These are phyloP conservation scores for Beauveria pseudobassiana DNA, from an alignment of 2,329 filamentous ascomycete genomes.

Conservation along the genomic window DNA sequence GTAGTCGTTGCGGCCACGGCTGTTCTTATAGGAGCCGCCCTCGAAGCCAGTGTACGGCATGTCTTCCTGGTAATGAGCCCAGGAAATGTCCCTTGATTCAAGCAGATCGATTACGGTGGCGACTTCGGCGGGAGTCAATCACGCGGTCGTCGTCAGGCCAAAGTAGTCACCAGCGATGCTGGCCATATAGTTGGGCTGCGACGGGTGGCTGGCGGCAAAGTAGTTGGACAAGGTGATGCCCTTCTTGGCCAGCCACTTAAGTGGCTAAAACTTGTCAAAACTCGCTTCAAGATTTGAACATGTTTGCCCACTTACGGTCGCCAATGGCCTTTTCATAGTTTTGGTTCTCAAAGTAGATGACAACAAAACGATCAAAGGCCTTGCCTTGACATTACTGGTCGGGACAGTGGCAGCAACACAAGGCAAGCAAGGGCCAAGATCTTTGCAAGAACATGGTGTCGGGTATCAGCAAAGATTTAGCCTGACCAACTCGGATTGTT, in stretches of 20 bases:
- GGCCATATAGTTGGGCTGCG: conserved; percentile 62
- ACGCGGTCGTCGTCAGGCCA: conserved; percentile 55
- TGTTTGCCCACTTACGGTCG: conserved; percentile 42
- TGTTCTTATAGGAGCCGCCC: conserved; percentile 54
- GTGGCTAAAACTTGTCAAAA: conserved; percentile 15
- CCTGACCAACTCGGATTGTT: neutral
- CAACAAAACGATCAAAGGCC: conserved; percentile 63
- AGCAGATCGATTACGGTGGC: conserved; percentile 61
- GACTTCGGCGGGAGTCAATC: conserved; percentile 49
- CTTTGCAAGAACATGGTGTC: neutral
- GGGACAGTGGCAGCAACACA: conserved; percentile 7
- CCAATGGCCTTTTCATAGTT: conserved; percentile 57
- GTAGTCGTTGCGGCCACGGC: conserved; percentile 63
- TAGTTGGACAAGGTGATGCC: conserved; percentile 26
- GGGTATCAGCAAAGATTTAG: neutral
- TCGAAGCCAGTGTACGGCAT: conserved; percentile 69
- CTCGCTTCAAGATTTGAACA: too few relatives aligned
- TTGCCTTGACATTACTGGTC: conserved; percentile 6
- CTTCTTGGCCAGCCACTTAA: conserved; percentile 21
- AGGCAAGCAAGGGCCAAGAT: conserved; percentile 1
- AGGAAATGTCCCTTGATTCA: conserved; percentile 55
- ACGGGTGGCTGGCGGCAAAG: conserved; percentile 55
- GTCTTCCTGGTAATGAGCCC: conserved; percentile 71
- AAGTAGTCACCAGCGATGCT: conserved; percentile 56
- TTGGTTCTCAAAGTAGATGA: conserved; percentile 74